Base-by-base conservation (phyloP, 768 basidiomycete species). In the Russula dissimulans region DNA sequence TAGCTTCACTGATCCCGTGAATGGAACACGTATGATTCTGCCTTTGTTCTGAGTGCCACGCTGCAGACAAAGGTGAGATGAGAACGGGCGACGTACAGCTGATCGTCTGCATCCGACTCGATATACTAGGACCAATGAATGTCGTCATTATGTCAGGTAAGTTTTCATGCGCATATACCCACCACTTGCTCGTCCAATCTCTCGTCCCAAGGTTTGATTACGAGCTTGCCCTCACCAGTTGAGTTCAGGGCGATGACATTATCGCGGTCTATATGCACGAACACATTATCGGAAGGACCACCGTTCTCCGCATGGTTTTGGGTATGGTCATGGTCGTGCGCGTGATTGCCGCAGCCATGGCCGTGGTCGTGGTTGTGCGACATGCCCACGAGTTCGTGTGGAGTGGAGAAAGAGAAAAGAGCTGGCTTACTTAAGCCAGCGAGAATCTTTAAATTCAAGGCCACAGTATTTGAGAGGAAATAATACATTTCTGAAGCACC, bases 81-180 rank as follows among this genome's bases (percentile, higher is more conserved):
- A n/a, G 43, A 12, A 5, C 49, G 47, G 32, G 26, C 32, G 50
- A 62, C 78, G 67, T 71, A 91, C 90, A 97, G 72, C 71, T 92
- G 88, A 69, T 95, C 93, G 72, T 95, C 94, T 38, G 88, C 87
- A 64, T 97, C 94, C 17, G 91, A 93, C 71, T 93, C 88, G 60
- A 94, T 70, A 62, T 74, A 89, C 93, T 97, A 65, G 8, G 50
- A 36, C 59, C 34, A 51, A 55, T 53, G n/a, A 9, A 14, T 10
- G 22, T 26, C 22, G 2, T 26, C 22, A 26, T 17, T 17, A 22
- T 3, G 36, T 36, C 49, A 17, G 4, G 36, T 31, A 38, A 8
- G 14, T 18, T 32, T 15, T 41, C 7, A 26, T 5, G 36, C 3
- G 53, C 54, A 56, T 34, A 56, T 46, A 56, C 79, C 66, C 68